phyloP scores from a whole-genome alignment of 2,329 filamentous ascomycete species.

The Verticillium tricorpus region DNA sequence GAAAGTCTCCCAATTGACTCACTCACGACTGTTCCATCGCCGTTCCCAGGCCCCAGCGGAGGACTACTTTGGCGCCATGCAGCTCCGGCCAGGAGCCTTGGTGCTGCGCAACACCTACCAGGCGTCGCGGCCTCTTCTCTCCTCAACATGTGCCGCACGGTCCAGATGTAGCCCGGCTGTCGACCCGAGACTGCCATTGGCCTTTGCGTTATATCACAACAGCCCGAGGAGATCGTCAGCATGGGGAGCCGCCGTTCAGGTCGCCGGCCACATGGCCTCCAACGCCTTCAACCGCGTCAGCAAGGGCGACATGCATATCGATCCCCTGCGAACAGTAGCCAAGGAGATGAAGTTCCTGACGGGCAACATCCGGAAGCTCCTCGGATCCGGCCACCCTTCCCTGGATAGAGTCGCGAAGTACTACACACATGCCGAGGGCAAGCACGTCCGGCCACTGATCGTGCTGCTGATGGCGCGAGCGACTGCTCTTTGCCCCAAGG shows the following conservation, averaged over 20 bases:
- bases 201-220: conserved; percentile 37
- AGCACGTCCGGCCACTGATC: conserved; percentile 91
- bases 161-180: conserved; percentile 22
- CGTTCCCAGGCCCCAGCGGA: conserved; percentile 12
- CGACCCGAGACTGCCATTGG: conserved; percentile 26
- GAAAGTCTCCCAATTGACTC: conserved; percentile 7
- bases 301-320: conserved; percentile 67
- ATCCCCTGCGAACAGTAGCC: conserved; percentile 83
- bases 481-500: conserved; percentile 72
- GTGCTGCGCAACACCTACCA: conserved; percentile 36
- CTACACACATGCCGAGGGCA: conserved; percentile 94
- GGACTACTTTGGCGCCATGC: conserved; percentile 35
- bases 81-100: conserved; percentile 49
- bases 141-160: conserved; percentile 25
- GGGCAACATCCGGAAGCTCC: conserved; percentile 86
- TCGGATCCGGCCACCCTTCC: conserved; percentile 90
- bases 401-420: conserved; percentile 96
- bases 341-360: conserved; percentile 97
- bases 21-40: background rate
- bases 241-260: conserved; percentile 70
- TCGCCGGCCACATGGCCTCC: conserved; percentile 66
- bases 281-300: conserved; percentile 60
- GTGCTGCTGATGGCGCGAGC: conserved; percentile 96
- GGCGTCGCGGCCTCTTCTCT: conserved; percentile 11
- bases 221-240: conserved; percentile 51